phyloP scores from a whole-genome alignment of 352 stramenopile genomes.

The Phytophthora idaei region DNA sequence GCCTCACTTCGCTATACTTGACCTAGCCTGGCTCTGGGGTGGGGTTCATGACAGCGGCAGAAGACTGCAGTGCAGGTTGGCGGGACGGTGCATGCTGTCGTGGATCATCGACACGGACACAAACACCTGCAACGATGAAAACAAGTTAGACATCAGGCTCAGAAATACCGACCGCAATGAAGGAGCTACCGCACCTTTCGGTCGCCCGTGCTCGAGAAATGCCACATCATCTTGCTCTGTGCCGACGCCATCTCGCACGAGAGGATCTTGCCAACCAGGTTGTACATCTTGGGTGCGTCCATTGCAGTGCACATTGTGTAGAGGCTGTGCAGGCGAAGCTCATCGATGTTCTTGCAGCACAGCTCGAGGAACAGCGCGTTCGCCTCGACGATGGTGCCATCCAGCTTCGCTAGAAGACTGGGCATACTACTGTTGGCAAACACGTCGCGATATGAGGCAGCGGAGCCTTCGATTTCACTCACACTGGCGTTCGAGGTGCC shows the following conservation, averaged over 20 bases:
- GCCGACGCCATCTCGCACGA: slow-evolving; percentile 78
- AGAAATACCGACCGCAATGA: background rate
- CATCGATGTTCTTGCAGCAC: slow-evolving; percentile 81
- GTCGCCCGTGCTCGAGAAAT: slow-evolving; percentile 70
- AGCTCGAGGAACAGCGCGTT: slow-evolving; percentile 81
- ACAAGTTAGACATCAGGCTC: slow-evolving; percentile 10
- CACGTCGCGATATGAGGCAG: slow-evolving; percentile 73
- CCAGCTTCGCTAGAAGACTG: slow-evolving; percentile 74
- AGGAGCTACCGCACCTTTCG: slow-evolving; percentile 54
- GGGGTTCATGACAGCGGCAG: slow-evolving; percentile 68
- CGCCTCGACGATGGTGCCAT: slow-evolving; percentile 81
- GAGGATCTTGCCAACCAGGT: slow-evolving; percentile 76
- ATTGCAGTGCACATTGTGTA: slow-evolving; percentile 83
- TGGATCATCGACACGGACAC: slow-evolving; percentile 87
- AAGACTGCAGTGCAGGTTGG: slow-evolving; percentile 82
- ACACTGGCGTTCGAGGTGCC: slow-evolving; percentile 29
- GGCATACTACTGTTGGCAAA: slow-evolving; percentile 83
- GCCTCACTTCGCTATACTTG: slow-evolving; percentile 7
- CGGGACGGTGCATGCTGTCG: slow-evolving; percentile 73
- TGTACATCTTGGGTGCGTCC: slow-evolving; percentile 85
- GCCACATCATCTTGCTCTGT: slow-evolving; percentile 88
- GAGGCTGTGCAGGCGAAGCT: slow-evolving; percentile 75
- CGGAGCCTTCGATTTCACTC: slow-evolving; percentile 65
- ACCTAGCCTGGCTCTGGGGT: slow-evolving; percentile 9
- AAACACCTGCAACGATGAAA: slow-evolving; percentile 56